phyloP scores from a whole-genome alignment of 441 rosid species.

The Populus hybrid region DNA sequence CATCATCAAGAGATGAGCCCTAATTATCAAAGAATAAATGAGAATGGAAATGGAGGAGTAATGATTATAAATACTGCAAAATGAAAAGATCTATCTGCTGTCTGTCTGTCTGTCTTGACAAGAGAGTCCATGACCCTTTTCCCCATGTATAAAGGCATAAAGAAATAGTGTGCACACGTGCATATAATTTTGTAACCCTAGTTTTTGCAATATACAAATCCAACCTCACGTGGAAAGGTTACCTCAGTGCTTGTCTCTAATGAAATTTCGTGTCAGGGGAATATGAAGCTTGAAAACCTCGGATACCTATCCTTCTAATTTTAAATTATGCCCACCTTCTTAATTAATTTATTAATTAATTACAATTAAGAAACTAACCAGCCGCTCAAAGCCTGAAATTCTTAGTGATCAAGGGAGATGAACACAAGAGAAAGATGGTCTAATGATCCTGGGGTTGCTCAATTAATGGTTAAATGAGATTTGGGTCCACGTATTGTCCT shows the following conservation, averaged over 20 bases:
- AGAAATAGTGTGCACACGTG: slow-evolving; percentile 45
- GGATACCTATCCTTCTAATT: slow-evolving; percentile 42
- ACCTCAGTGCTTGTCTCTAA: slow-evolving; percentile 45
- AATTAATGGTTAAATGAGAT: too few species aligned
- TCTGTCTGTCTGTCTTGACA: background rate
- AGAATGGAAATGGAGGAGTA: background rate
- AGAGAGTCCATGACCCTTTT: background rate
- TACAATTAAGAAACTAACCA: background rate
- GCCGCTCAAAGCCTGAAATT: background rate
- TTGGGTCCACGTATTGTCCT: too few species aligned
- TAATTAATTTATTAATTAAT: background rate
- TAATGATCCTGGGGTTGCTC: too few species aligned
- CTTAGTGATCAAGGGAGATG: background rate
- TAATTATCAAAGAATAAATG: background rate
- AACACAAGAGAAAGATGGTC: too few species aligned
- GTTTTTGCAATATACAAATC: slow-evolving; percentile 24
- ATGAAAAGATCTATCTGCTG: background rate
- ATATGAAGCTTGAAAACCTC: slow-evolving; percentile 42
- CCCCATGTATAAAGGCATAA: background rate
- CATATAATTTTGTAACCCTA: slow-evolving; percentile 21
- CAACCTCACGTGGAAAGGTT: slow-evolving; percentile 51
- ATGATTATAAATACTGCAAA: slow-evolving; percentile 3
- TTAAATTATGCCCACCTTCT: slow-evolving; percentile 13
- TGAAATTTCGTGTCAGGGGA: slow-evolving; percentile 44
- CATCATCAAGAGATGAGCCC: background rate